Evolutionary conservation across 768 basidiomycete genomes (phyloP).

Genomic region (Heimioporus sp.): DNA sequence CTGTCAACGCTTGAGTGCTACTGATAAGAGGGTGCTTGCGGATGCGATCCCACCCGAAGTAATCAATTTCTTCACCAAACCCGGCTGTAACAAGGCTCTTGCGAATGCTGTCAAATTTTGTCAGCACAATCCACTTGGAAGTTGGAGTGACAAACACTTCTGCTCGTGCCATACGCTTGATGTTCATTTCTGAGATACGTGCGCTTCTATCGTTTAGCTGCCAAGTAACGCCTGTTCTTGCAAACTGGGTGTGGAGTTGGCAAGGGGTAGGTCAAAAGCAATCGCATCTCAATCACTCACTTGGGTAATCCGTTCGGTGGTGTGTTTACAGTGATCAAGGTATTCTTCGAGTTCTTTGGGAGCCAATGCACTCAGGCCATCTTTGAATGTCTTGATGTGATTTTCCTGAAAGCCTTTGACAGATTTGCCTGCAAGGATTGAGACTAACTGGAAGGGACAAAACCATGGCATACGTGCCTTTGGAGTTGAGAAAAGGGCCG

Average conservation of each 20-base stretch:
- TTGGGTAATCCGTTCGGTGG: constrained; percentile 1
- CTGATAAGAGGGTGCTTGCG: constrained; percentile 29
- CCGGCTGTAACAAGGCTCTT: constrained; percentile 15
- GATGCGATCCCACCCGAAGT: constrained; percentile 32
- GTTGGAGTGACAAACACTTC: constrained; percentile 19
- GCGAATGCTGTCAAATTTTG: constrained; percentile 14
- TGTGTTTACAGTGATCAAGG: constrained; percentile 14
- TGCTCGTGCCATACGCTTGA: constrained; percentile 24
- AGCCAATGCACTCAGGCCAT: constrained; percentile 10
- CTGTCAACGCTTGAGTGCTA: constrained; percentile 21
- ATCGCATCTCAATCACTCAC: constrained; percentile 8
- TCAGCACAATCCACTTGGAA: constrained; percentile 4
- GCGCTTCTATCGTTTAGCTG: constrained; percentile 15
- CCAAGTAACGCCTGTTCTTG: constrained; percentile 25
- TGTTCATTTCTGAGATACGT: constrained; percentile 19
- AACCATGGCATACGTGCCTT: constrained; percentile 12
- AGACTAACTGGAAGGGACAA: constrained; percentile 3
- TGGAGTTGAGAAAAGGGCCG: constrained; percentile 24
- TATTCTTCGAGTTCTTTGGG: constrained; percentile 16
- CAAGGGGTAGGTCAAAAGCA: constrained; percentile 3
- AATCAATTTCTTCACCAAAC: constrained; percentile 26
- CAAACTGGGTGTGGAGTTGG: constrained; percentile 17
- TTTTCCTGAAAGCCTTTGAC: constrained; percentile 22
- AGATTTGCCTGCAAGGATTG: constrained; percentile 9
- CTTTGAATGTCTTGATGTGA: constrained; percentile 15